Evolutionary conservation across 371 early-diverging fungal genomes (phyloP), one percentile per base, ranked within the genome.

Genomic region (Zancudomyces culisetae): DNA sequence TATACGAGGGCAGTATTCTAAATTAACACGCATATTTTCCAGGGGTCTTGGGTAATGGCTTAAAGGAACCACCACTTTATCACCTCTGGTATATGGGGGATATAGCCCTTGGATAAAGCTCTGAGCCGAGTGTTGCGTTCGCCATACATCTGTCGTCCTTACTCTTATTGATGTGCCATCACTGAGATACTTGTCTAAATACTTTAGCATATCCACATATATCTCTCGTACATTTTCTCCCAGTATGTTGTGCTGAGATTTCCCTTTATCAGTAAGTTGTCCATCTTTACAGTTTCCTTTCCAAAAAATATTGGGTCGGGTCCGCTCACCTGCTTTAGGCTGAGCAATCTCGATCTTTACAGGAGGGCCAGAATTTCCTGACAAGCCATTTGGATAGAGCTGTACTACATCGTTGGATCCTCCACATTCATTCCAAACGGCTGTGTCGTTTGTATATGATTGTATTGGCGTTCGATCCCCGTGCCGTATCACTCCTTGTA

Each of bases 121-220:
- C 55, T 71, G 63, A 0, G 69, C 76, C 18, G 75, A 72, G 43
- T 74, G 69, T 21, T 68, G 63, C 2, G 78, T 77, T 21, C 78
- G 71, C 72, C 72, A 69, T 20, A 60, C 28, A 45, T 72, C 60
- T 42, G 66, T 64, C 1, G 52, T 53, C 4, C 61, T 35, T 8
- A 56, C 24, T 35, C 15, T 35, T 6, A 35, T 15, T 35, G 35
- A 35, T 35, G 35, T 10, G 35, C 15, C 1, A 39, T 39, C 20
- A n/a, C 29, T 19, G 28, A 29, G 15, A 13, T 13, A 35, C 35
- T 19, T 10, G 26, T 69, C 57, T 23, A 77, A 51, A 29, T 66
- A 62, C n/a, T 61, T 60, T 29, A 72, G 57, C 55, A 71, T 61
- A 45, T 73, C 68, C 8, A 77, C 64, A 41, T 77, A 76, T 40